A percentile compares a stretch with the other conserved stretches of the same genome.
Conservation (phyloP, 2,329 filamentous ascomycete species). For the Verticillium longisporum region DNA sequence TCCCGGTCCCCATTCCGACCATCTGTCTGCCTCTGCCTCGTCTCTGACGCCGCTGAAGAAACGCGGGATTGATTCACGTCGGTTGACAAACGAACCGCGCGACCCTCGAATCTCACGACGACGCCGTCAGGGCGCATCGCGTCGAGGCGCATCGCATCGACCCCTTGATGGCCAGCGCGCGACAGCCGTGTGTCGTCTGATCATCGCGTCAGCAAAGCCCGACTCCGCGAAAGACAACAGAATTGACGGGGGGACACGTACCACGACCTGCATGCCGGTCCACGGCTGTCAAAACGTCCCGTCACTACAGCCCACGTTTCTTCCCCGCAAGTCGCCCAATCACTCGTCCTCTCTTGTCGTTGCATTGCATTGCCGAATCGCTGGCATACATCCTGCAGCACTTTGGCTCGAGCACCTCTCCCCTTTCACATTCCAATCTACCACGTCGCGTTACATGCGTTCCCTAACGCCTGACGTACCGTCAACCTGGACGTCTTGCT, state of each 20-base stretch:
- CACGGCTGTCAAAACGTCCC: not conserved
- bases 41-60: conserved; percentile 10
- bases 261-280: not conserved
- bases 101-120: not conserved
- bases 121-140: not conserved
- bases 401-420: not conserved
- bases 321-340: not conserved
- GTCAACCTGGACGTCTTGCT: not conserved
- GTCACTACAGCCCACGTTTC: not conserved
- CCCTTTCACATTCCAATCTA: not conserved
- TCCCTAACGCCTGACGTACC: not conserved
- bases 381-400: not conserved
- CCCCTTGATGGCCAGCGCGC: not conserved
- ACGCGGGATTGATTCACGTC: not conserved
- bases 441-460: not conserved
- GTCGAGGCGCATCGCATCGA: not conserved
- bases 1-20: conserved; percentile 3
- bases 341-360: not conserved
- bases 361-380: conserved; percentile 1
- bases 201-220: not conserved
- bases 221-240: not conserved
- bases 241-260: not conserved
- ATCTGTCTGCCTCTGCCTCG: conserved; percentile 9
- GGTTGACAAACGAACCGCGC: not conserved
- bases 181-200: not conserved